These are phyloP conservation scores for Wallacemonas collosoma DNA, from an alignment of 208 protist genomes.

Conservation along the genomic window DNA sequence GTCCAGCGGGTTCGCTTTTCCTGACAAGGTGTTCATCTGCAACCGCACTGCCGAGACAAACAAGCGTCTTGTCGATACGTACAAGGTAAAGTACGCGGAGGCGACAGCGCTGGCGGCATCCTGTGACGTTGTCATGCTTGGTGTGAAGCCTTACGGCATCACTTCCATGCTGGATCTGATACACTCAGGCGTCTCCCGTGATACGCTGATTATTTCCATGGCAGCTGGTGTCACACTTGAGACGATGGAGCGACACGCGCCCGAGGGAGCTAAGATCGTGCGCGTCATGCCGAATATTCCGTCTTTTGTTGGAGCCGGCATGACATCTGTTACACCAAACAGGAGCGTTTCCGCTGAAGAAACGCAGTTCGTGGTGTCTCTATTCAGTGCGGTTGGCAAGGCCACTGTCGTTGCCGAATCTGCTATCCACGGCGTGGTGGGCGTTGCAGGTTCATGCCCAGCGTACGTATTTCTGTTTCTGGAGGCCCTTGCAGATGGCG, in stretches of 20 bases:
- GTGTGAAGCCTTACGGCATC: constrained; percentile 93
- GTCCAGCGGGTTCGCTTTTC: constrained; percentile 21
- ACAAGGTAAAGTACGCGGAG: constrained; percentile 44
- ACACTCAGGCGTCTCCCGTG: constrained; percentile 23
- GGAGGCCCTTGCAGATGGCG: constrained; percentile 96
- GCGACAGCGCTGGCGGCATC: constrained; percentile 58
- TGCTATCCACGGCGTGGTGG: constrained; percentile 94
- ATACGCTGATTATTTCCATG: constrained; percentile 92
- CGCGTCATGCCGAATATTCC: constrained; percentile 97
- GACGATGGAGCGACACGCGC: constrained; percentile 70
- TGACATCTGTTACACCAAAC: constrained; percentile 70
- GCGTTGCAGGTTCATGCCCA: constrained; percentile 93
- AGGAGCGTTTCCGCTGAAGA: constrained; percentile 47
- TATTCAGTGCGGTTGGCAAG: constrained; percentile 83
- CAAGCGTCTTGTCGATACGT: constrained; percentile 43
- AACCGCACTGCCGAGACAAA: constrained; percentile 57
- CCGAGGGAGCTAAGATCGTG: constrained; percentile 57
- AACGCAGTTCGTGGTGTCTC: constrained; percentile 27
- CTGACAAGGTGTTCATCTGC: constrained; percentile 68
- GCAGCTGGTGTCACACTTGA: constrained; percentile 88
- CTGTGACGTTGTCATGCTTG: constrained; percentile 88
- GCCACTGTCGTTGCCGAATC: constrained; percentile 63
- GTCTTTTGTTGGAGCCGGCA: constrained; percentile 68
- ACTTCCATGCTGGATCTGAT: constrained; percentile 64
- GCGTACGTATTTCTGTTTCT: constrained; percentile 97